phyloP scores from a whole-genome alignment of 2,329 filamentous ascomycete species.

The Epichloe bromicola region DNA sequence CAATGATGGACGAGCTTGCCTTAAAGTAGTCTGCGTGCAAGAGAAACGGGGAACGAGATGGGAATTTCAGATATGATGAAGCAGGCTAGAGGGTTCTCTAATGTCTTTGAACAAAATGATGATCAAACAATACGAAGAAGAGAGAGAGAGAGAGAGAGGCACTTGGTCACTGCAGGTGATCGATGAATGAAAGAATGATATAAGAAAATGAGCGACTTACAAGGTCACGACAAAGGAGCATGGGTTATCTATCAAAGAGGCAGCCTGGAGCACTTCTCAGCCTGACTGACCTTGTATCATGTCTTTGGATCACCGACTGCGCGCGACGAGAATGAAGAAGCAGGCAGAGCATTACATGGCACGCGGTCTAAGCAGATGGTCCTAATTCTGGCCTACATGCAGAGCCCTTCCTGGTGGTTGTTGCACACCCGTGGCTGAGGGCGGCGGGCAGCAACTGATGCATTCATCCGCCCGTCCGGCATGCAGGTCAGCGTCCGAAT shows the following conservation, averaged over 20 bases:
- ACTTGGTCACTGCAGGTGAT: slow-evolving; percentile 5
- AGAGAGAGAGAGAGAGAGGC: neutral
- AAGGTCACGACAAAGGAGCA: slow-evolving; percentile 6
- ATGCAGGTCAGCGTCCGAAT: neutral
- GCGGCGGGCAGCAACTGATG: neutral
- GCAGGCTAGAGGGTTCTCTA: too few species aligned
- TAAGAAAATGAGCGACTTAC: neutral
- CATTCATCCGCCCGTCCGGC: neutral
- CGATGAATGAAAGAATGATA: slow-evolving; percentile 1
- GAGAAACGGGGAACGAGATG: neutral
- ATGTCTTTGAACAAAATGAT: neutral
- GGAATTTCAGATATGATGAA: too few species aligned
- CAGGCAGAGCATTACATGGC: slow-evolving; percentile 1
- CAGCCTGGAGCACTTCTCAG: neutral
- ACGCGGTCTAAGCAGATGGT: slow-evolving; percentile 7
- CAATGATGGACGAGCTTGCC: neutral
- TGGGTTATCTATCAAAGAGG: slow-evolving; percentile 3
- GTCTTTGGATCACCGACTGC: neutral
- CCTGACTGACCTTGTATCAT: neutral
- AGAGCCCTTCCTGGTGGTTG: neutral
- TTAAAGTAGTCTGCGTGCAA: neutral
- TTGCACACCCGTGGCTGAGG: slow-evolving; percentile 3
- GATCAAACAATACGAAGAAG: neutral
- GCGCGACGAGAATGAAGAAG: slow-evolving; percentile 3
- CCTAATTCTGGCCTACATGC: slow-evolving; percentile 1